A percentile compares a stretch with the other conserved stretches of the same genome.
Conservation (phyloP, 2,329 filamentous ascomycete species). For the Xylaria hypoxylon region DNA sequence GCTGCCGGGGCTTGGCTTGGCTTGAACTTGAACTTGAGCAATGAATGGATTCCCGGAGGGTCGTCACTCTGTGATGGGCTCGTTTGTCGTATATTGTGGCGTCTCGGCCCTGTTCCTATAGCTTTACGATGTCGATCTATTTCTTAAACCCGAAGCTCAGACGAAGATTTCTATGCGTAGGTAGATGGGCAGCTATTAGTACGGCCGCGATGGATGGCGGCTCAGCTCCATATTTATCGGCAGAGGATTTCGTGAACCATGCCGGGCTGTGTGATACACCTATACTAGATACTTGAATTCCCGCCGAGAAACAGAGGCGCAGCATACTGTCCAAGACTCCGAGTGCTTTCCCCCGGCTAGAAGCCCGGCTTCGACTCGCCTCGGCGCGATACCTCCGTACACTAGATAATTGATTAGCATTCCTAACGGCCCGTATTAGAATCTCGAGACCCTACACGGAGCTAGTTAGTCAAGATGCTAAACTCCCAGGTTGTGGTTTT, state of each 20-base stretch:
- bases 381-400: background rate
- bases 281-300: slow-evolving; percentile 5
- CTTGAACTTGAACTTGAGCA: background rate
- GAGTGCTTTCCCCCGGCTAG: background rate
- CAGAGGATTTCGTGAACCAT: background rate
- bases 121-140: background rate
- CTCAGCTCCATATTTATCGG: slow-evolving; percentile 16
- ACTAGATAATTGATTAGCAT: slow-evolving; percentile 4
- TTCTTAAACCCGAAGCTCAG: slow-evolving; percentile 3
- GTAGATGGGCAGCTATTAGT: background rate
- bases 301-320: slow-evolving; percentile 2
- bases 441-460: background rate
- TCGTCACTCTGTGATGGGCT: background rate
- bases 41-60: background rate
- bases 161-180: too few species aligned
- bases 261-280: background rate
- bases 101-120: background rate
- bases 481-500: background rate
- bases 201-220: slow-evolving; percentile 3
- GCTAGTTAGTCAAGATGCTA: background rate
- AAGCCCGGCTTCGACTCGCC: background rate
- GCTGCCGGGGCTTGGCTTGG: background rate
- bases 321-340: background rate
- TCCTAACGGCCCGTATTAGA: background rate
- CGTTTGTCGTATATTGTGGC: background rate